Evolutionary conservation across 2,329 filamentous ascomycete genomes (phyloP), one percentile per base, ranked within the genome.

Genomic region (Tolypocladium ophioglossoides): DNA sequence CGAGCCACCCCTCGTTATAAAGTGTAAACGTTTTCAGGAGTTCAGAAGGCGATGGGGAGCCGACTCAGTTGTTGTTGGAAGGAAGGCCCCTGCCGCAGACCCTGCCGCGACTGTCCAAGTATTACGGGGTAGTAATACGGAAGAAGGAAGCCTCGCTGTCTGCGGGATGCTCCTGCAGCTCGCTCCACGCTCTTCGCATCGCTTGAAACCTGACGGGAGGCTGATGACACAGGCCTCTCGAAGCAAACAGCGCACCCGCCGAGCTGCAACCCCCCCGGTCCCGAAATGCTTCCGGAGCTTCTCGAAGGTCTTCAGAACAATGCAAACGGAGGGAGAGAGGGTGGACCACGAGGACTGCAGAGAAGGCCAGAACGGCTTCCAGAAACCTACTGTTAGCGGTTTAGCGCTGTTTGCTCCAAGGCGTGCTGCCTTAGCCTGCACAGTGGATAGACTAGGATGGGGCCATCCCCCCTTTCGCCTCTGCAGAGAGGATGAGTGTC

Each of bases 361-460:
- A 27, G 48, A 50, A 50, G 51, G 47, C 30, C 53, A 49, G 56
- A 61, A 65, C 64, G 59, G 54, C 61, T 71, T 71, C 69, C 64
- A 63, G 69, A 71, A 71, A 59, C 62, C 62, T 70, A 63, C 67
- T 63, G 53, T 51, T 53, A 35, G 35, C n/a, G 58, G 67, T 52
- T 69, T 70, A 67, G 55, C 53, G 41, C 41, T 7, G 35, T 6
- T 30, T 30, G 30, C n/a, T 30, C 32, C 35, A 53, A 48, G 56
- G 24, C 58, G 56, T 58, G 56, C 61, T 61, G 62, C 59, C 63
- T 59, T 37, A 27, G 48, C 14, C 24, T 27, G 34, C 20, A 50
- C 18, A n/a, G 48, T 50, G 48, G 48, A 39, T 30, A 4, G 32
- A 4, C 32, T 24, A 2, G 48, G 22, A 24, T 18, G 24, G 56